These are phyloP conservation scores for Stagonosporopsis tanaceti DNA, from an alignment of 2,329 filamentous ascomycete species.

Conservation along the genomic window DNA sequence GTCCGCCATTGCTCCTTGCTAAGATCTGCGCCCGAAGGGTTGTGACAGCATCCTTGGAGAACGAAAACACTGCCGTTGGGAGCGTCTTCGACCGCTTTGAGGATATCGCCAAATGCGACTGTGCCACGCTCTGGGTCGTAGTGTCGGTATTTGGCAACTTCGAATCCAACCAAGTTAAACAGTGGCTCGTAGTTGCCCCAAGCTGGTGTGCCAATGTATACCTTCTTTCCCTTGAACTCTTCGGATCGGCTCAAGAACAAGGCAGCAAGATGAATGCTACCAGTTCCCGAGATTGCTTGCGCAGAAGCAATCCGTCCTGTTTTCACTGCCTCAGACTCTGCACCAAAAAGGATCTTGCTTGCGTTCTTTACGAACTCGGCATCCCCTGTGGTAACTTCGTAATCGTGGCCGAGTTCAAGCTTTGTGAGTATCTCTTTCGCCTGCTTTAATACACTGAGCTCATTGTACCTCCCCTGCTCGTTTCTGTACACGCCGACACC, in stretches of 20 bases:
- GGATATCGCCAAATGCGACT: constrained; percentile 39
- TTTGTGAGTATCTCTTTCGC: constrained; percentile 21
- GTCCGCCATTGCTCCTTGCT: constrained; percentile 43
- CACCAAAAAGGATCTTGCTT: constrained; percentile 43
- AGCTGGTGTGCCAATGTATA: constrained; percentile 44
- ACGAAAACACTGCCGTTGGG: constrained; percentile 45
- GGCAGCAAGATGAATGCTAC: constrained; percentile 49
- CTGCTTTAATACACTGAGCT: constrained; percentile 38
- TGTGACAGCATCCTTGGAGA: constrained; percentile 51
- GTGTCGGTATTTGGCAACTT: constrained; percentile 41
- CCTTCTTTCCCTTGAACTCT: constrained; percentile 26
- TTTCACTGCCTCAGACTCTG: constrained; percentile 12
- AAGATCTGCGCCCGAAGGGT: constrained; percentile 49
- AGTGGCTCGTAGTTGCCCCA: constrained; percentile 50
- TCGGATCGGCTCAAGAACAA: constrained; percentile 39
- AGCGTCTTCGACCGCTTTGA: constrained; percentile 33
- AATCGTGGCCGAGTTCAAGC: constrained; percentile 30
- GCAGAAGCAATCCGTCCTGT: constrained; percentile 44
- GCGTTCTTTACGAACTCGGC: constrained; percentile 41
- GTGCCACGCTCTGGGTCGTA: constrained; percentile 34
- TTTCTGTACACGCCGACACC: constrained; percentile 51
- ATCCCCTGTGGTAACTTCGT: constrained; percentile 49
- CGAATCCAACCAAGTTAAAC: constrained; percentile 41
- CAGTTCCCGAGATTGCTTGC: constrained; percentile 52
- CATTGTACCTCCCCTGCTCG: constrained; percentile 44